Evolutionary conservation across 2,329 filamentous ascomycete species (phyloP).

Genomic region (Botrytis byssoidea): DNA sequence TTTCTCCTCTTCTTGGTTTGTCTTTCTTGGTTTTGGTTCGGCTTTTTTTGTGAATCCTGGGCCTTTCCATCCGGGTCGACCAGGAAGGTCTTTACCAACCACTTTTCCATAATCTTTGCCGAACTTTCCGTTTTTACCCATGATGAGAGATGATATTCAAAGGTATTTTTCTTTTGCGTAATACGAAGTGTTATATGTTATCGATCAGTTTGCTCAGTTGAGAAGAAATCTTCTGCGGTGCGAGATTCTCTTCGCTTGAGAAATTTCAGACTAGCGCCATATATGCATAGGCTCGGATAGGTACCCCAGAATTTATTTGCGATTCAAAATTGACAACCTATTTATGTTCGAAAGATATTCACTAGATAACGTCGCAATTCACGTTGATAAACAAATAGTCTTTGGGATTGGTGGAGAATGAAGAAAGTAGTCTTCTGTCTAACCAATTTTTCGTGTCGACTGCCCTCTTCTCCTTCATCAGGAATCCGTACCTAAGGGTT

Average conservation of each 20-base stretch:
- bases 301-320: neutral
- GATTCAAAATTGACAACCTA: neutral
- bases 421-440: neutral
- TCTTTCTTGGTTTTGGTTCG: slow-evolving; percentile 22
- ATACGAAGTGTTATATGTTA: neutral
- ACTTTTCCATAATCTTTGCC: slow-evolving; percentile 33
- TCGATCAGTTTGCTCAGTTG: neutral
- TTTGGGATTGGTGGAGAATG: neutral
- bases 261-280: slow-evolving; percentile 14
- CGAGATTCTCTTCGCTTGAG: slow-evolving; percentile 17
- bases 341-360: neutral
- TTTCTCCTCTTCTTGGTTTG: slow-evolving; percentile 18
- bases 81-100: slow-evolving; percentile 29
- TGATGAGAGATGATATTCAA: slow-evolving; percentile 18
- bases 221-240: slow-evolving; percentile 14
- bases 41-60: slow-evolving; percentile 33
- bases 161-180: neutral
- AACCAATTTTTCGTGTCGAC: neutral
- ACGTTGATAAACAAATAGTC: neutral
- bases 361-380: neutral
- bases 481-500: neutral
- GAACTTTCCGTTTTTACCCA: slow-evolving; percentile 34
- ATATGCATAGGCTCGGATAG: no score
- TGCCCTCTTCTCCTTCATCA: neutral
- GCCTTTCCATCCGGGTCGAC: slow-evolving; percentile 35